Percentiles rank a stretch among this genome's conserved stretches.
Conservation (phyloP, 768 basidiomycete species). For the Lactarius hengduanensis region DNA sequence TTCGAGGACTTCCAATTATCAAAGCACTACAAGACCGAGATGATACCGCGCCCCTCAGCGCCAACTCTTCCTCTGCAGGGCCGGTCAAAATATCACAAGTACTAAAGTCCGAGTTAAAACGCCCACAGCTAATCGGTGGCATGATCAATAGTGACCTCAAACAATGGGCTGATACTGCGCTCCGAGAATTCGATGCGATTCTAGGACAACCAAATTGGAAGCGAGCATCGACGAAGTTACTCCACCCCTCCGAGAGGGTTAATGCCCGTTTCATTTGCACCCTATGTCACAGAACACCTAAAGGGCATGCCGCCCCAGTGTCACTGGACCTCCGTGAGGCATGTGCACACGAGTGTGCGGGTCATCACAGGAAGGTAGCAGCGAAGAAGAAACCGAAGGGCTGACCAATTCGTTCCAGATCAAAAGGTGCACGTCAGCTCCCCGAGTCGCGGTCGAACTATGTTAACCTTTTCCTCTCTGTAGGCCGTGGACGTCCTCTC, state of each 20-base stretch:
- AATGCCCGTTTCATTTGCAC: conserved; percentile 61
- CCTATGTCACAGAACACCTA: conserved; percentile 43
- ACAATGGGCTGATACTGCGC: conserved; percentile 49
- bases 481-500: conserved; percentile 26
- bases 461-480: background rate
- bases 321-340: conserved; percentile 58
- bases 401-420: conserved; percentile 56
- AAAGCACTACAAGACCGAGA: conserved; percentile 36
- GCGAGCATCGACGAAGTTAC: conserved; percentile 42
- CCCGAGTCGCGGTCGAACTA: conserved; percentile 7
- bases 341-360: conserved; percentile 58
- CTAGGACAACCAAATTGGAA: conserved; percentile 57
- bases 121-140: conserved; percentile 33
- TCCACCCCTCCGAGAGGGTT: conserved; percentile 58
- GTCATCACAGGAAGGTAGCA: conserved; percentile 32
- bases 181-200: conserved; percentile 42
- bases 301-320: conserved; percentile 39
- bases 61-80: background rate
- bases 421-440: conserved; percentile 43
- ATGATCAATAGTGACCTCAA: conserved; percentile 46
- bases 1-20: conserved; percentile 50
- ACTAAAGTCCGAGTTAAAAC: conserved; percentile 31
- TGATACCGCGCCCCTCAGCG: background rate
- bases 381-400: conserved; percentile 43
- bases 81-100: background rate